Evolutionary conservation across 192 early-diverging fungal species (phyloP), one percentile per base, ranked within the genome.

Genomic region (Coemansia sp.): DNA sequence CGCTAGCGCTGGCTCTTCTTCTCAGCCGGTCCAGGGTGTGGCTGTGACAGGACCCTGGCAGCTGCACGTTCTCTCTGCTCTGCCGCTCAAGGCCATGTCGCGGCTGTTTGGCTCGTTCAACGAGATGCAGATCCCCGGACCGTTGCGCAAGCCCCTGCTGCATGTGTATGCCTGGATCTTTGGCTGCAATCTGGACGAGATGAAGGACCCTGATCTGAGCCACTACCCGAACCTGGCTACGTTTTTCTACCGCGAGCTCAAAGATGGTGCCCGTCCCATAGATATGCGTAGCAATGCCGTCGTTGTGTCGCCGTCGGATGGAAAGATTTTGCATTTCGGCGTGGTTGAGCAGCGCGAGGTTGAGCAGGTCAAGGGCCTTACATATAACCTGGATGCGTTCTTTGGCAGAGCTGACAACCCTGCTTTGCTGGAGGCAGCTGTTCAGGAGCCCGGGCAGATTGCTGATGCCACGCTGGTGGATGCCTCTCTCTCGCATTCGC

Each of bases 231-330:
- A 95, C 61, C 57, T 99, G 18, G 81, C 86, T 10, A 76, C 81
- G 6, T 99, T 99, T 72, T 99, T 99, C 53, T 99, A 97, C 58
- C 83, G 97, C 27, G 82, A 86, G 56, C 68, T 98, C 23, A 87
- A 88, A 43, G 81, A 83, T 13, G 89, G 73, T 20, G 88, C 73
- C 0, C 77, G 97, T n/a, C 81, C 85, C 2, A 75, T 98, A 4
- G 68, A 79, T 6, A 10, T 15, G 28, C 20, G 44, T 13, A 46
- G 57, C 9, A 50, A 76, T 20, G 82, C 86, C 3, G 72, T 75
- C 0, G 48, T 98, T 55, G 90, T 91, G 57, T 66, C 64, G 22
- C 95, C 97, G 3, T 84, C 91, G 1, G 97, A 99, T 60, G 97
- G 97, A 36, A 80, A 79, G 64, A 78, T 99, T 5, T 70, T 99